Evolutionary conservation across 2,329 filamentous ascomycete genomes (phyloP).

Genomic region (Neonectria magnoliae): DNA sequence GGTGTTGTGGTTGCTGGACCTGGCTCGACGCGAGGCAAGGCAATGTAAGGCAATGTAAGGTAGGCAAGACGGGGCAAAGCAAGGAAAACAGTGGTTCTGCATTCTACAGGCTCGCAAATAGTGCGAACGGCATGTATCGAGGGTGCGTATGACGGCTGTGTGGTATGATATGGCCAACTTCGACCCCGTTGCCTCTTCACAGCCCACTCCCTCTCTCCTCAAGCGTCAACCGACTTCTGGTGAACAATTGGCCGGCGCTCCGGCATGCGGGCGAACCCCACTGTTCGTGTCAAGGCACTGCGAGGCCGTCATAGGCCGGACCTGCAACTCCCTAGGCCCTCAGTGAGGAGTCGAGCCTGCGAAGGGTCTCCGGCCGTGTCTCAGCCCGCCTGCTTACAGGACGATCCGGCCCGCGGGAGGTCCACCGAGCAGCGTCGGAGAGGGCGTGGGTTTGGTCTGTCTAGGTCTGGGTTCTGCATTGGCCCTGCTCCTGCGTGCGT

Average conservation of each 20-base stretch:
- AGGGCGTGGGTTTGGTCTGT: not conserved
- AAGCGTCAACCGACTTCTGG: no score
- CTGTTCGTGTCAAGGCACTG: slow-evolving; percentile 27
- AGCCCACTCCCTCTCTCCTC: no score
- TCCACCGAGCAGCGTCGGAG: not conserved
- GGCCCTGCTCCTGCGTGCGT: not conserved
- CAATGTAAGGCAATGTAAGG: not conserved
- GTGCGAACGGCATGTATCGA: not conserved
- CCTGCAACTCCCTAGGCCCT: not conserved
- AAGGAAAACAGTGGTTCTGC: not conserved
- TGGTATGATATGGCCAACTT: not conserved
- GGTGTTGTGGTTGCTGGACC: not conserved
- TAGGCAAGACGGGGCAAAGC: not conserved
- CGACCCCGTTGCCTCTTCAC: not conserved
- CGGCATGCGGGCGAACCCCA: slow-evolving; percentile 22
- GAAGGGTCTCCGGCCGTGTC: not conserved
- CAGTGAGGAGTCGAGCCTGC: not conserved
- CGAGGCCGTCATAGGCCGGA: slow-evolving; percentile 9
- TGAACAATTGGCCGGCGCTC: slow-evolving; percentile 14
- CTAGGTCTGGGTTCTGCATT: not conserved
- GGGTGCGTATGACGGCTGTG: no score
- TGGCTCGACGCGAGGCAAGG: slow-evolving; percentile 1
- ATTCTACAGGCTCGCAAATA: not conserved
- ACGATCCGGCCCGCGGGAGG: not conserved
- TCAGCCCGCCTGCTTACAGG: not conserved